Evolutionary conservation across 768 basidiomycete species (phyloP).

Genomic region (Suillus americanus): DNA sequence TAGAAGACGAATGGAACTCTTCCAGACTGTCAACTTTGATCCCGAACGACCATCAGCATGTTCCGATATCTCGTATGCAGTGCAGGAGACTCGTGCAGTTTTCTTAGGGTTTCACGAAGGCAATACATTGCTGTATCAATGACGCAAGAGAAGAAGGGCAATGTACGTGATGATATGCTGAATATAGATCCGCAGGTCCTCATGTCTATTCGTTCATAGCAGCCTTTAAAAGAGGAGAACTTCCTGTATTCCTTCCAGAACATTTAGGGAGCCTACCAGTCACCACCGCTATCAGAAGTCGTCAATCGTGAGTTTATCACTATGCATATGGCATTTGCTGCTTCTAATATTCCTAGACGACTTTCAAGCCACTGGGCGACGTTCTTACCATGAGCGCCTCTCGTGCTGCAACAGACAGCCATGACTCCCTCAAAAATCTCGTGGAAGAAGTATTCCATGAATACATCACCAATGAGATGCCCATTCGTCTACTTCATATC

Average conservation of each 20-base stretch:
- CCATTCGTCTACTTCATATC: conserved; percentile 4
- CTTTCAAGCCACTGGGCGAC: background rate
- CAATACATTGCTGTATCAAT: background rate
- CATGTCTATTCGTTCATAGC: background rate
- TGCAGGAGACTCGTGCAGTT: background rate
- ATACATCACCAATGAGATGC: conserved; percentile 1
- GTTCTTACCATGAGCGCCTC: background rate
- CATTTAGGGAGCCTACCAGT: background rate
- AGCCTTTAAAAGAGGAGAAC: background rate
- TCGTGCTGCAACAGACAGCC: background rate
- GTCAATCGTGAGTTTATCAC: background rate
- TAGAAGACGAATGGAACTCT: background rate
- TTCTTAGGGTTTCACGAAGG: background rate
- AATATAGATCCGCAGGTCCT: background rate
- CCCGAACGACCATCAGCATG: background rate
- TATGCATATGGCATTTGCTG: background rate
- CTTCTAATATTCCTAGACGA: background rate
- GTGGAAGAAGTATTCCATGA: background rate
- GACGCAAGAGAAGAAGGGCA: background rate
- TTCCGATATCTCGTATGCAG: background rate
- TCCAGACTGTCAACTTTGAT: background rate
- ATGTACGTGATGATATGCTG: background rate
- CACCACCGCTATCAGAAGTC: background rate
- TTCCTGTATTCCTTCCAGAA: background rate
- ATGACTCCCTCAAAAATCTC: background rate